Conservation (phyloP, 1,284 basidiomycete genomes). For the Cryptococcus hybrid region DNA sequence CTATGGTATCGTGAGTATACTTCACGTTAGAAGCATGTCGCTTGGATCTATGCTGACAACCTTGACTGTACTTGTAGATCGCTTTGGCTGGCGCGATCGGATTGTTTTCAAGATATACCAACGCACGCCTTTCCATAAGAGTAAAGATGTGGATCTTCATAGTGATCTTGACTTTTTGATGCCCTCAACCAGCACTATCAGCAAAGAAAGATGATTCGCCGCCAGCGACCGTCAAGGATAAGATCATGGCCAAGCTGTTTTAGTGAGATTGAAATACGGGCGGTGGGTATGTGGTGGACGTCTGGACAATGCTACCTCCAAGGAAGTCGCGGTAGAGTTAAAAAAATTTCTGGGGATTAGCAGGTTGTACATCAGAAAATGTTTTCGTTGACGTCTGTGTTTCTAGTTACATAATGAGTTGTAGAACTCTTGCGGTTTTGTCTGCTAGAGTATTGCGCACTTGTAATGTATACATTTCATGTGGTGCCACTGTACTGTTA, state of each 20-base stretch:
- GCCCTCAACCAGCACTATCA: too few relatives aligned
- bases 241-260: slow-evolving; percentile 21
- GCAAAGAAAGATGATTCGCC: slow-evolving; percentile 4
- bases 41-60: not conserved
- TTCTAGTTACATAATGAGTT: too few relatives aligned
- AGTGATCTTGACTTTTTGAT: slow-evolving; percentile 17
- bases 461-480: too few relatives aligned
- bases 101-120: slow-evolving; percentile 23
- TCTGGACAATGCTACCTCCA: too few relatives aligned
- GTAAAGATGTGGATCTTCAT: slow-evolving; percentile 19
- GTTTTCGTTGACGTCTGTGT: too few relatives aligned
- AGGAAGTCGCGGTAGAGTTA: too few relatives aligned
- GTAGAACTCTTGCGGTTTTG: too few relatives aligned
- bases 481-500: too few relatives aligned
- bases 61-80: slow-evolving; percentile 5
- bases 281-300: too few relatives aligned
- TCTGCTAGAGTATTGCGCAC: too few relatives aligned
- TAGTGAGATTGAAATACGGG: not conserved
- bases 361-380: too few relatives aligned
- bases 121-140: slow-evolving; percentile 15
- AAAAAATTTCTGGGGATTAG: too few relatives aligned
- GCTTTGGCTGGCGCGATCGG: slow-evolving; percentile 23
- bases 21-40: not conserved
- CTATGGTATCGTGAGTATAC: slow-evolving; percentile 16
- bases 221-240: slow-evolving; percentile 11